These are phyloP conservation scores for Rhododendron ferrugineum DNA, from an alignment of 148 eudicot species.

Conservation along the genomic window DNA sequence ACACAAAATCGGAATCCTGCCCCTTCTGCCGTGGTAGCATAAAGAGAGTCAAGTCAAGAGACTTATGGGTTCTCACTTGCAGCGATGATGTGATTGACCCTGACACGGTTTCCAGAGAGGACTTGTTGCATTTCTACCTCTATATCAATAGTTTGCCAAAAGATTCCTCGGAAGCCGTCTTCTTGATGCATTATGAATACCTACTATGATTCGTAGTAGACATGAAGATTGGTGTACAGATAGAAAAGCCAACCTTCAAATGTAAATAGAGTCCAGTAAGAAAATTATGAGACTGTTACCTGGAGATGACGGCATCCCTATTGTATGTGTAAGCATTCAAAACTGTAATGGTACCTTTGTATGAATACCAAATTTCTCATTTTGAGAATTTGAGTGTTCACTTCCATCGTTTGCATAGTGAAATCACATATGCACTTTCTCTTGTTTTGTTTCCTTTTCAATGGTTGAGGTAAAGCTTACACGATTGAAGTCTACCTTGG, in stretches of 20 bases:
- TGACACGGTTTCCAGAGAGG: conserved; percentile 50
- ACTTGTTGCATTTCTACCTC: conserved; percentile 50
- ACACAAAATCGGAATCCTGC: conserved; percentile 66
- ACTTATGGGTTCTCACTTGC: conserved; percentile 73
- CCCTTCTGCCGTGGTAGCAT: conserved; percentile 81
- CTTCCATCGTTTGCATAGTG: background rate
- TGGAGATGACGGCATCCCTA: background rate
- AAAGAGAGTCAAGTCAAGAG: conserved; percentile 65
- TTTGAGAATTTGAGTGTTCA: background rate
- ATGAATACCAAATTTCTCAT: background rate
- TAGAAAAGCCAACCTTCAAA: conserved; percentile 26
- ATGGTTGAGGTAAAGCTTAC: background rate
- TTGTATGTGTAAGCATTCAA: conserved; percentile 2
- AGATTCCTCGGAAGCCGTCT: conserved; percentile 49
- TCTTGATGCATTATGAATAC: conserved; percentile 61
- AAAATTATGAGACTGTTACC: background rate
- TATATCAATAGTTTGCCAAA: conserved; percentile 66
- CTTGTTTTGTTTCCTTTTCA: background rate
- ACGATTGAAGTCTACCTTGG: background rate
- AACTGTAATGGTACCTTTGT: background rate
- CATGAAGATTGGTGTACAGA: conserved; percentile 23
- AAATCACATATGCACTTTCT: background rate
- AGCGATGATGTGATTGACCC: conserved; percentile 54
- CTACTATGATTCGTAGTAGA: conserved; percentile 34
- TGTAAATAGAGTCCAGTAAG: conserved; percentile 40